phyloP scores from a whole-genome alignment of 768 basidiomycete species.

The Leucosporidium scottii region DNA sequence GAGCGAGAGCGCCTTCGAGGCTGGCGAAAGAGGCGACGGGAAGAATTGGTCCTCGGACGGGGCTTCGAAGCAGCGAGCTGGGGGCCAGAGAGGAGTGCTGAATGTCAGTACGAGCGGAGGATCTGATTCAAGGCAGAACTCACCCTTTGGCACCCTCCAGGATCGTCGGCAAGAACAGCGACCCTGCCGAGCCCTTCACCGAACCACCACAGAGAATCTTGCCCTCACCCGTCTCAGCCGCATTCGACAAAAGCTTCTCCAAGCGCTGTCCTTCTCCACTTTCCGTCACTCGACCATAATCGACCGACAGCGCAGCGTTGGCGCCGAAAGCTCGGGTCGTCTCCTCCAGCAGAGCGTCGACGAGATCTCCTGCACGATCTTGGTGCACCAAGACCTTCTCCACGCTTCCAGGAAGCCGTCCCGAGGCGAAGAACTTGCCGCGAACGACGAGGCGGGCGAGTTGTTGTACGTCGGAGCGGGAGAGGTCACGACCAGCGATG shows the following conservation, averaged over 20 bases:
- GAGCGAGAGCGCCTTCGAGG: background rate
- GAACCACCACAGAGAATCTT: conserved; percentile 11
- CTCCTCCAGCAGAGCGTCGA: background rate
- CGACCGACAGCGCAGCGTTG: background rate
- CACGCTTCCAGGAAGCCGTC: background rate
- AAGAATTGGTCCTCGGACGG: background rate
- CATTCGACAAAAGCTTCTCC: background rate
- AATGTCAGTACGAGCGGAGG: background rate
- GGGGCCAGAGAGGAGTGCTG: background rate
- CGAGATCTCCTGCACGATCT: background rate
- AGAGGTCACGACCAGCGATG: background rate
- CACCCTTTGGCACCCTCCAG: background rate
- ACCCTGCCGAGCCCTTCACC: background rate
- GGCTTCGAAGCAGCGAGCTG: background rate
- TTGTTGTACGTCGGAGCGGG: no score
- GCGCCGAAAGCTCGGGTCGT: background rate
- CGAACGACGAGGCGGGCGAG: conserved; percentile 3
- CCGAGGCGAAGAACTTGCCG: background rate
- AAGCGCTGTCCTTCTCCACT: background rate
- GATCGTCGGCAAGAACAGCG: background rate
- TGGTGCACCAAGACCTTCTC: conserved; percentile 1
- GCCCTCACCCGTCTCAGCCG: conserved; percentile 8
- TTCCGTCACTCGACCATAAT: background rate
- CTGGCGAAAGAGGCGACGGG: background rate
- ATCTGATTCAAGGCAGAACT: background rate